Evolutionary conservation across 495 filamentous ascomycete genomes (phyloP).

Genomic region (Annulohypoxylon moriforme): DNA sequence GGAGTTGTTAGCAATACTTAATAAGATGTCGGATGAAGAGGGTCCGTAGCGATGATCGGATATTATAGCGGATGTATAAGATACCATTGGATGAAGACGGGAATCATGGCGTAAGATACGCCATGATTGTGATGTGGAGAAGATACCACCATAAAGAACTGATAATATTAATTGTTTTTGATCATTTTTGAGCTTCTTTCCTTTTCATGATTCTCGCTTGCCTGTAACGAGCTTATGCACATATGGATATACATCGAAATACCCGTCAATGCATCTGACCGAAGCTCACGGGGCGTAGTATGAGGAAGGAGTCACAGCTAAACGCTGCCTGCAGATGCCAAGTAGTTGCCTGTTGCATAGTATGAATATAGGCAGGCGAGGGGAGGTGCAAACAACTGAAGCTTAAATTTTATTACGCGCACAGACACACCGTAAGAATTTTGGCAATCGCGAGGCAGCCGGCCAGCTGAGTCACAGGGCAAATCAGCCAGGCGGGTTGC

Average conservation of each 20-base stretch:
- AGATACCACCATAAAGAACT: conserved; percentile 16
- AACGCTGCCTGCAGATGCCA: neutral
- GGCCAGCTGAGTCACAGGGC: neutral
- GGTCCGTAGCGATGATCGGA: neutral
- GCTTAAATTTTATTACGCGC: neutral
- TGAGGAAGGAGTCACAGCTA: neutral
- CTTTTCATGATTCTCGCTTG: neutral
- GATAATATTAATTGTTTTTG: conserved; percentile 12
- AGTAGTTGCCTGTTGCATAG: neutral
- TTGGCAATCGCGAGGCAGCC: neutral
- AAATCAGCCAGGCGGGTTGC: conserved; percentile 3
- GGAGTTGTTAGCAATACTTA: conserved; percentile 2
- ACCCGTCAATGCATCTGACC: neutral
- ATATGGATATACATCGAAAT: too few relatives aligned
- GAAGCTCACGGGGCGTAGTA: neutral
- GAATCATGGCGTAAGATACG: neutral
- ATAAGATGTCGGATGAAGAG: neutral
- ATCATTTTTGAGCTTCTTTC: neutral
- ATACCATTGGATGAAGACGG: conserved; percentile 20
- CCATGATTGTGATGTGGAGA: neutral
- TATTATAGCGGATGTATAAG: neutral
- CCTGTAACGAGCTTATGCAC: too few relatives aligned
- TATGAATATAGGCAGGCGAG: neutral
- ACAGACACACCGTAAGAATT: neutral
- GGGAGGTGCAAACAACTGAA: neutral